Base-by-base conservation (phyloP, 192 early-diverging fungal genomes). In the Gamsiella multidivaricata region DNA sequence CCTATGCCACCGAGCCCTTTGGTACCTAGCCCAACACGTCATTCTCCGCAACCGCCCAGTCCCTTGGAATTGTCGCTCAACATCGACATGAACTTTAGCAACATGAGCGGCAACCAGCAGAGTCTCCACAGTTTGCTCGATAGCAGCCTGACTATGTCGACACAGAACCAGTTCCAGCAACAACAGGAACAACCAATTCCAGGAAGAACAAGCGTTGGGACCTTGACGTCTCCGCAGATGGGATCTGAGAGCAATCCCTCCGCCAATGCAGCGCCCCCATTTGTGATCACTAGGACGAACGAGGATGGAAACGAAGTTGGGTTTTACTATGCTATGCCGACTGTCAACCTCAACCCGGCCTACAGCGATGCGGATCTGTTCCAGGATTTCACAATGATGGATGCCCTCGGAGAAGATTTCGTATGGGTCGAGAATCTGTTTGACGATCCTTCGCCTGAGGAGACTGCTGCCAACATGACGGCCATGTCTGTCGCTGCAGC, bases 391-490 rank as follows among this genome's bases (percentile, higher is more conserved):
- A 76, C 71, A 2, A 75, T 76, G 65, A 68, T 76, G 73, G 73
- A 76, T 61, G 52, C 73, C 23, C 52, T 76, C 0, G 73, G 74
- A 15, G 74, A 78, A 45, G 66, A 78, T 46, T 78, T 78, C 58
- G 74, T 78, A 8, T 78, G 74, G 74, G 69, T 78, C 41, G 65
- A 78, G 60, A 69, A 78, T 31, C 15, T 78, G 65, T 78, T 78
- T 63, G 74, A 78, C 12, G 74, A 78, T 5, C 74, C 66, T 3
- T 58, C 64, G 0, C 65, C 66, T n/a, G 74, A 78, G 33, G 74
- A 78, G 17, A 61, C 63, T 2, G 66, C 59, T 6, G 74, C 74
- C 15, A 67, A 61, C 29, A 68, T 76, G 73, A 33, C 31, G 17
- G 64, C 73, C 25, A 68, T 78, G 74, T 78, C 74, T 25, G 66